Base-by-base conservation (phyloP, 345 rosid genomes). In the Euclidium syriacum region DNA sequence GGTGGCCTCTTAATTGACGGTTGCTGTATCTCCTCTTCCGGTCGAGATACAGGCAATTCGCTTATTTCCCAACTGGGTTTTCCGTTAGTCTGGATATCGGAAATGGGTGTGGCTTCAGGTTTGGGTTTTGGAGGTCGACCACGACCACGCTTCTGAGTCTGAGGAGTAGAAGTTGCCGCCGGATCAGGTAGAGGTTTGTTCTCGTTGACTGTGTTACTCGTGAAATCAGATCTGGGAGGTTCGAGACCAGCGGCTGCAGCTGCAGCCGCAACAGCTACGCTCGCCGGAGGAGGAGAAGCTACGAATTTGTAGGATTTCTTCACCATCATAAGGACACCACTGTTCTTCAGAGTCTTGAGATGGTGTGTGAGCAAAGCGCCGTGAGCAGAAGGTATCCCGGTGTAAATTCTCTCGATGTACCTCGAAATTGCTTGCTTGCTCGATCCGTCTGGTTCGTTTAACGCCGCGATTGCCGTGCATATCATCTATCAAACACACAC, bases 371-470 rank as follows among this genome's bases (percentile, higher is more conserved):
- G 60, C 82, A 83, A 41, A 65, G 73, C 71, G 6, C 79, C 30
- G 80, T 94, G 95, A 53, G 75, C 70, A 26, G 81, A 53, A 10
- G 96, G 95, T 16, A 94, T 76, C 66, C 80, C 81, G 5, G 83
- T 14, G 80, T 80, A 83, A 10, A 32, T 65, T 65, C 65, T 61
- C 71, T 84, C 88, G 29, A 90, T 86, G 73, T 79, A 87, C 78
- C 86, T 87, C 3, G 86, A 72, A 36, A 94, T 94, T 0, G 96
- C 90, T 59, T 78, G 71, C 81, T 78, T 90, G 70, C 96, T 90
- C 52, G 97, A 94, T 9, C 97, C 99, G 10, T 85, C 82, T 11
- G 64, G 70, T 53, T 87, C 96, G 36, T 81, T 90, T 69, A 87
- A 71, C 36, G 88, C 85, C 33, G 78, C 56, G 34, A 94, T 85